Conservation (phyloP, 768 basidiomycete species). For the Cantharellus anzutake region DNA sequence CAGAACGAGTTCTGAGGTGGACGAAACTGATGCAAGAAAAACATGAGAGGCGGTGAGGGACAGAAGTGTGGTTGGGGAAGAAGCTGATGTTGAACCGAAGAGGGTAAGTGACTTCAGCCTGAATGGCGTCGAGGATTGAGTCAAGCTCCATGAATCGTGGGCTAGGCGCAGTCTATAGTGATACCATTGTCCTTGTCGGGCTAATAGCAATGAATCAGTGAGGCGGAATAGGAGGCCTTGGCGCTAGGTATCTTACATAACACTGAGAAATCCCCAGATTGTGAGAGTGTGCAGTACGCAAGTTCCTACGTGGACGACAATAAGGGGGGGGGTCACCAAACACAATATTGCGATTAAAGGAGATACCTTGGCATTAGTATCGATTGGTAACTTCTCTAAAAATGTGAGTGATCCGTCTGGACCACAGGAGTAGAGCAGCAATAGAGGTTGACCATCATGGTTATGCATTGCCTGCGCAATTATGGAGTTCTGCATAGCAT, state of each 20-base stretch:
- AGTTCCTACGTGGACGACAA: background rate
- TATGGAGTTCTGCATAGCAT: too few species aligned
- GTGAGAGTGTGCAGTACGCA: background rate
- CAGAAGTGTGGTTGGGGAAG: background rate
- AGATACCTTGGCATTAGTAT: background rate
- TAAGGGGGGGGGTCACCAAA: background rate
- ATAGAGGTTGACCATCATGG: too few species aligned
- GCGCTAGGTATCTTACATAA: background rate
- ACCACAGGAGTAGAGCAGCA: slow-evolving; percentile 5
- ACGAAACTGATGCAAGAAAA: slow-evolving; percentile 2
- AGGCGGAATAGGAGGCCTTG: background rate
- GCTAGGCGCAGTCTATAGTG: background rate
- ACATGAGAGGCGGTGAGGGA: slow-evolving; percentile 6
- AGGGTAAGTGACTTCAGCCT: background rate
- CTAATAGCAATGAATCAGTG: background rate
- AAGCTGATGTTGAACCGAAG: background rate
- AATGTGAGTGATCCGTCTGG: background rate
- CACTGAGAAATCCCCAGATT: background rate
- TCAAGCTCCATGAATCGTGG: background rate
- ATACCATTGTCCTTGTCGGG: background rate
- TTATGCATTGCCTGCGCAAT: too few species aligned
- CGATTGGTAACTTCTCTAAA: background rate
- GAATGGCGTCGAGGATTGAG: background rate
- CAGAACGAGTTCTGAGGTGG: background rate
- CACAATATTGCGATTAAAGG: background rate